A percentile compares a stretch with the other conserved stretches of the same genome.
Evolutionary conservation across 2,329 filamentous ascomycete species (phyloP).

Genomic region (Phaeoacremonium minimum): DNA sequence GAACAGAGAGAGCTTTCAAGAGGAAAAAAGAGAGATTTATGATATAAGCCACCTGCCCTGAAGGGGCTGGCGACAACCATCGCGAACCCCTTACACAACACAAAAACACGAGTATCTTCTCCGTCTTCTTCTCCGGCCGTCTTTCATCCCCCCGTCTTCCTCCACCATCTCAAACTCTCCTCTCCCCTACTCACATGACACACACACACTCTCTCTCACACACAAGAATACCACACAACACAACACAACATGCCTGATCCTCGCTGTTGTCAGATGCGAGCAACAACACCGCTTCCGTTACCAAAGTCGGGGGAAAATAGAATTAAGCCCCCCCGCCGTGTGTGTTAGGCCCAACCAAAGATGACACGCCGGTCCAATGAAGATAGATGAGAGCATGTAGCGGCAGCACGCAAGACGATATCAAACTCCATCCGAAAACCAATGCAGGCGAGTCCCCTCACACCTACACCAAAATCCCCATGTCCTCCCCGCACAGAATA

Average conservation of each 20-base stretch:
- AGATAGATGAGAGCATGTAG: constrained; percentile 8
- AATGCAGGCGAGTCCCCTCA: constrained; percentile 4
- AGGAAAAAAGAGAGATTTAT: constrained; percentile 38
- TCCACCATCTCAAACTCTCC: background rate
- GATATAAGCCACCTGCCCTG: constrained; percentile 32
- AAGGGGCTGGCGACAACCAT: constrained; percentile 24
- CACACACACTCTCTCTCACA: too few relatives aligned
- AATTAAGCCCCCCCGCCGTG: constrained; percentile 12
- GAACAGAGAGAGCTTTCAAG: constrained; percentile 11
- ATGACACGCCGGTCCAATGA: constrained; percentile 16
- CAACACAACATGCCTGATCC: constrained; percentile 1
- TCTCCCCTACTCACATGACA: background rate
- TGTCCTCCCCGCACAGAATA: too few relatives aligned
- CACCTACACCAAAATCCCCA: background rate
- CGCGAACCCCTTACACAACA: constrained; percentile 19
- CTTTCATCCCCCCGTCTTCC: background rate
- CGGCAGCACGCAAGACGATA: constrained; percentile 2
- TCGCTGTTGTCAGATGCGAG: constrained; percentile 11
- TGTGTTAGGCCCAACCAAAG: constrained; percentile 14
- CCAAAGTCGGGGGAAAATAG: constrained; percentile 10
- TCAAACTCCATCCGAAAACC: constrained; percentile 4
- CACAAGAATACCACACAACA: too few relatives aligned
- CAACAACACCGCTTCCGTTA: constrained; percentile 12
- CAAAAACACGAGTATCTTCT: constrained; percentile 4
- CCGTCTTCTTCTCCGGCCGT: background rate